Conservation (phyloP, 1,284 basidiomycete genomes). For the Xerocomus minutiporus region DNA sequence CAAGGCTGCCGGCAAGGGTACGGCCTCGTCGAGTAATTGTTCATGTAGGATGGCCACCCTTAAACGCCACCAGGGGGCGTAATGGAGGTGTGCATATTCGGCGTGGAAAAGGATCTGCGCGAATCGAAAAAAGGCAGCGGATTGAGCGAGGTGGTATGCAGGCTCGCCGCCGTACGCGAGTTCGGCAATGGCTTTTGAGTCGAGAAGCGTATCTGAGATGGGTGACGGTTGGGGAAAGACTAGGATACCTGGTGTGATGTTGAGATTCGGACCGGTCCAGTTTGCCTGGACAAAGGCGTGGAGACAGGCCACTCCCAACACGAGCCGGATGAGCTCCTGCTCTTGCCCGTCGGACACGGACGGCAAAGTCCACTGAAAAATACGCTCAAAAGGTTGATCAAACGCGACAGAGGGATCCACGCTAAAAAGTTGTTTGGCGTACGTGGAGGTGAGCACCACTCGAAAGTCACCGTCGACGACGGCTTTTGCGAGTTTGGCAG, state of each 20-base stretch:
- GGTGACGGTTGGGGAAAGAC: constrained; percentile 28
- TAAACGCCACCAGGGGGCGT: constrained; percentile 75
- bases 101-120: constrained; percentile 68
- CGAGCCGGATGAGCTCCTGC: constrained; percentile 55
- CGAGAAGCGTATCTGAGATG: constrained; percentile 53
- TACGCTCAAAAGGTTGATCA: constrained; percentile 24
- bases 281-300: constrained; percentile 92
- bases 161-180: constrained; percentile 90
- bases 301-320: constrained; percentile 73
- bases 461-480: constrained; percentile 46
- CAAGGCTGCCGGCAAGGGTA: constrained; percentile 52
- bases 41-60: constrained; percentile 75
- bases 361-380: constrained; percentile 33
- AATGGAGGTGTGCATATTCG: constrained; percentile 44
- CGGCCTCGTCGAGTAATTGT: constrained; percentile 83
- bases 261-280: constrained; percentile 92
- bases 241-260: constrained; percentile 55
- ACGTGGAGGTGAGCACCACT: constrained; percentile 48
- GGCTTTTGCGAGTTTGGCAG: constrained; percentile 37
- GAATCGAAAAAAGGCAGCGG: constrained; percentile 72
- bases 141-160: constrained; percentile 84
- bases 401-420: constrained; percentile 11
- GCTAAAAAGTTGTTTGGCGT: constrained; percentile 45
- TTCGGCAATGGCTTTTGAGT: constrained; percentile 67
- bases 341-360: constrained; percentile 20